Evolutionary conservation across 2,329 filamentous ascomycete species (phyloP), one percentile per base, ranked within the genome.

Genomic region (Drechslerella coelobrocha): DNA sequence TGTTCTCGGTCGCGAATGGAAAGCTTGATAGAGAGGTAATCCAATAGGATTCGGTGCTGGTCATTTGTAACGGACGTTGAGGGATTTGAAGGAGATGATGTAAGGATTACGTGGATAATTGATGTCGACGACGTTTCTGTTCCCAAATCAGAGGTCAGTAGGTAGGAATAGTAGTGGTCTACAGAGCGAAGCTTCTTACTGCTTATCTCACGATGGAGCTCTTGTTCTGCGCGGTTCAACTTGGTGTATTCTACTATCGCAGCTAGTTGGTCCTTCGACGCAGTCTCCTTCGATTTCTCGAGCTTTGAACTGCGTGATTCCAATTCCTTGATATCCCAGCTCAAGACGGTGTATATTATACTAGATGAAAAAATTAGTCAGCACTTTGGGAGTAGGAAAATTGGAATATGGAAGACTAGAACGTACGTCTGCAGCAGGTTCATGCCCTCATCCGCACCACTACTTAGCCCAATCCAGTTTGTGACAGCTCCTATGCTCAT

Each of bases 381-480:
- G 17, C 24, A 7, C 1, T n/a, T 9, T 24, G 3, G 45, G 8
- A 6, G 17, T 39, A 56, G 21, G 21, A 37, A 9, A 27, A 14
- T 7, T 17, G 12, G 2, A 14, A 12, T 14, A 21, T 4, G 21
- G n/a, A 12, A 12, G 8, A 24, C 2, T 4, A 4, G 2, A 14
- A 55, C 74, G 54, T 74, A 82, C 81, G 66, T 80, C 78, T 93
- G 90, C 73, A 94, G 78, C 7, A 93, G 78, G 76, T 92, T 94
- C 88, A 91, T 90, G 50, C 90, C 90, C 74, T 92, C 89, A 72
- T 91, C 86, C 0, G 87, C 84, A 50, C 85, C 86, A 50, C 85
- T 84, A 0, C 88, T 92, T 39, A 91, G 77, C 0, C 90, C 89
- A 9, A 92, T 83, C 88, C 88, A 93, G 77, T 92, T 92, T 2